These are phyloP conservation scores for Dothistroma septosporum DNA, from an alignment of 2,329 filamentous ascomycete genomes.

Conservation along the genomic window DNA sequence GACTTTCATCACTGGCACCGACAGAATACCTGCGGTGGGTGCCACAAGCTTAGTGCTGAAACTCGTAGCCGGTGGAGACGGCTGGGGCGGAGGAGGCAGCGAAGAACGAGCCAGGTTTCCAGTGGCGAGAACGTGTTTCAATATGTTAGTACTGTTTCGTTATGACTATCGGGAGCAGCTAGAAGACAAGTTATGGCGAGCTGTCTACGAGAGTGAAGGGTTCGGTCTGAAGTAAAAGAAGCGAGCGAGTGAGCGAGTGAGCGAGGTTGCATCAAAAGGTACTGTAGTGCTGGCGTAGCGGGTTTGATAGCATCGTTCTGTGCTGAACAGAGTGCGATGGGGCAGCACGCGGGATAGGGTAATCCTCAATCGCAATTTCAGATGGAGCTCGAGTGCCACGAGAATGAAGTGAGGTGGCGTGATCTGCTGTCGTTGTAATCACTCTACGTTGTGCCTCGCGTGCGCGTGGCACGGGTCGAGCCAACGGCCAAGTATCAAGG, in stretches of 20 bases:
- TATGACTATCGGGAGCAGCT: slow-evolving; percentile 65
- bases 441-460: background rate
- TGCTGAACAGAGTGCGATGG: background rate
- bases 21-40: slow-evolving; percentile 84
- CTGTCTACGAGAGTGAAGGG: slow-evolving; percentile 84
- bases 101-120: slow-evolving; percentile 72
- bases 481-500: background rate
- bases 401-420: background rate
- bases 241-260: background rate
- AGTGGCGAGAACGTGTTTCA: slow-evolving; percentile 87
- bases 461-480: background rate
- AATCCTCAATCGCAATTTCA: background rate
- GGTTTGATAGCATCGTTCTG: background rate
- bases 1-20: slow-evolving; percentile 84
- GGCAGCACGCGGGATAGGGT: background rate
- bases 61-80: slow-evolving; percentile 64
- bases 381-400: background rate
- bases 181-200: slow-evolving; percentile 72
- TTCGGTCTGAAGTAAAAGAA: slow-evolving; percentile 65
- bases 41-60: slow-evolving; percentile 74
- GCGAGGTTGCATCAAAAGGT: background rate
- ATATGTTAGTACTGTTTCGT: slow-evolving; percentile 71
- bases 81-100: slow-evolving; percentile 29
- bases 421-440: background rate
- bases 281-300: background rate